Evolutionary conservation across 2,329 filamentous ascomycete species (phyloP).

Genomic region (Fusarium nodosum): DNA sequence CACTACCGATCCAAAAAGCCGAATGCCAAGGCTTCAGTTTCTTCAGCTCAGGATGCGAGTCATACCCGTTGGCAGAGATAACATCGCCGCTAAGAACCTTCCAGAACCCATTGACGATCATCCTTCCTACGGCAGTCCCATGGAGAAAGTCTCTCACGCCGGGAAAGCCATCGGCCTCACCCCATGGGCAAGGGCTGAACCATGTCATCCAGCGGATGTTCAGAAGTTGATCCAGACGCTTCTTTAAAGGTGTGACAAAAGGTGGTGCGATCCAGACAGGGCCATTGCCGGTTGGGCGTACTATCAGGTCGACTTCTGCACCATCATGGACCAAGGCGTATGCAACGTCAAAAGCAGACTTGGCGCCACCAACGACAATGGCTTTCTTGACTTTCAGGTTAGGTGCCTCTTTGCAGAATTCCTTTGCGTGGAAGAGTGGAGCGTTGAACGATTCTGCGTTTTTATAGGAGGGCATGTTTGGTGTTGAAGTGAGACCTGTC

Average conservation of each 20-base stretch:
- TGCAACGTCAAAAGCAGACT: conserved; percentile 70
- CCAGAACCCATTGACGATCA: conserved; percentile 65
- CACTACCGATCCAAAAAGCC: conserved; percentile 63
- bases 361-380: conserved; percentile 68
- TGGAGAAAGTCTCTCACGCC: conserved; percentile 64
- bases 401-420: conserved; percentile 55
- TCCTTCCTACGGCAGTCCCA: conserved; percentile 62
- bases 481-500: conserved; percentile 62
- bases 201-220: conserved; percentile 70
- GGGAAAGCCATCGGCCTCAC: conserved; percentile 65
- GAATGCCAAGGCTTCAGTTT: conserved; percentile 59
- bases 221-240: conserved; percentile 69
- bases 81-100: conserved; percentile 62
- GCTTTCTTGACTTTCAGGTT: conserved; percentile 53
- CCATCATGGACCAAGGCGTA: conserved; percentile 66
- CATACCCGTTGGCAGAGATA: conserved; percentile 60
- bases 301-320: conserved; percentile 64
- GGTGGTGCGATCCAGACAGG: conserved; percentile 68
- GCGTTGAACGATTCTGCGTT: conserved; percentile 55
- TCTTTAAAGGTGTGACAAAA: conserved; percentile 72
- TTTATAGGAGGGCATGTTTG: conserved; percentile 57
- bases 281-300: conserved; percentile 64
- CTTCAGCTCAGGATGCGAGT: conserved; percentile 56
- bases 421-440: conserved; percentile 60
- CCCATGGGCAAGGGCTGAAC: conserved; percentile 77